A percentile compares a stretch with the other conserved stretches of the same genome.
Conservation (phyloP, 306 rosid species). For the Pueraria montana region DNA sequence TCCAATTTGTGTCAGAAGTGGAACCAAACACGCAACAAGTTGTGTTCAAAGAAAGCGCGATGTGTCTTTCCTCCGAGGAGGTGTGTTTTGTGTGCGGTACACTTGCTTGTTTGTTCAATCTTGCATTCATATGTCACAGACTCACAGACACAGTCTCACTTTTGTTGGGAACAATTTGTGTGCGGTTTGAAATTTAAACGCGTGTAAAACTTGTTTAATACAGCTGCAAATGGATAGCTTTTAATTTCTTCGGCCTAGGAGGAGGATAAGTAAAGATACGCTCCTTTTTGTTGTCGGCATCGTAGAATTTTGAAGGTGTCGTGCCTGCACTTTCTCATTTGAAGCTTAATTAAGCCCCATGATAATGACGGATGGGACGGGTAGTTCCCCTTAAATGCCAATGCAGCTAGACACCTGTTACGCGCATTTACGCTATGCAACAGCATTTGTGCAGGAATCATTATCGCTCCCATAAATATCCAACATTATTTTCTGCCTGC, state of each 20-base stretch:
- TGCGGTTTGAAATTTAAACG: not conserved
- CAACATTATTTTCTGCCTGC: not conserved
- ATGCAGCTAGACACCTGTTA: slow-evolving; percentile 36
- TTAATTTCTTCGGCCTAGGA: not conserved
- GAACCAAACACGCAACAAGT: not conserved
- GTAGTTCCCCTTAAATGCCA: not conserved
- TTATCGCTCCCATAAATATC: slow-evolving; percentile 33
- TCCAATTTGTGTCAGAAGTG: not conserved
- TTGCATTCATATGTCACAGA: not conserved
- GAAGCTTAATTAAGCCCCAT: not conserved
- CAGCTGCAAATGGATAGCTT: too few relatives aligned
- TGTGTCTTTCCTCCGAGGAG: not conserved
- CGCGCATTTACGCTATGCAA: slow-evolving; percentile 19
- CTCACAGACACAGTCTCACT: not conserved
- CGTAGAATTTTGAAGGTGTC: not conserved
- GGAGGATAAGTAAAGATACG: not conserved
- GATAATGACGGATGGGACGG: slow-evolving; percentile 14
- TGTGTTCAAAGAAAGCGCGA: not conserved
- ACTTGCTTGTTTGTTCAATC: not conserved
- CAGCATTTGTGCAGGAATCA: slow-evolving; percentile 12
- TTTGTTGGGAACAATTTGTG: not conserved
- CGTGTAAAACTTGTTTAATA: not conserved
- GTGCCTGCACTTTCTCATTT: not conserved
- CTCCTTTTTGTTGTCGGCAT: not conserved
- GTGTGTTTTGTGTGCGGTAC: not conserved